Evolutionary conservation across 331 rosid genomes (phyloP), one percentile per base, ranked within the genome.

Genomic region (Quercus lobata): DNA sequence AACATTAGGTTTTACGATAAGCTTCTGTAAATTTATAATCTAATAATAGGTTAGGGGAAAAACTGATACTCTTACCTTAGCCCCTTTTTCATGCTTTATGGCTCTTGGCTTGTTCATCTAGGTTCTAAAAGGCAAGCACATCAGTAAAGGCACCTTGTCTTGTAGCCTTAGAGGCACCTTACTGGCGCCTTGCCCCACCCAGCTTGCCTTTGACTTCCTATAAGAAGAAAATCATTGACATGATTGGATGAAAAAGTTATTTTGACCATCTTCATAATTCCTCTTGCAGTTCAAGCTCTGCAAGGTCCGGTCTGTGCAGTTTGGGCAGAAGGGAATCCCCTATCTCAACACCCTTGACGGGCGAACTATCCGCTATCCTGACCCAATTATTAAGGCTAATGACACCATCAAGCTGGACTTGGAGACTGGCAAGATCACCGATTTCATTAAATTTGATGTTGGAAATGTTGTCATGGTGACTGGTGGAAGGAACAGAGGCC

Each of bases 381-480:
- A 89, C 81, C 92, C 88, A 0, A 79, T 86, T 1, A 86, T 86
- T 72, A 89, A 75, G 83, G 92, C 90, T 46, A 84, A 86, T 56
- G 89, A 89, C 75, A 84, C 90, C 61, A 76, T 86, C 71, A 89
- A 84, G 88, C 69, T 83, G 56, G 91, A 88, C 71, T 44, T 81
- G 15, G 87, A 83, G 77, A 5, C 71, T 19, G 80, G 83, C 87
- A 88, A 83, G 82, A 80, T 85, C 74, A 71, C 49, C 0, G 92
- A 86, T 1, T 88, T 88, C 88, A 86, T 86, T 16, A 86, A 88
- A 82, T 86, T 86, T 69, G 90, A 86, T 66, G 88, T 86, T 37
- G 92, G 92, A 1, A 88, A 88, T 19, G 82, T 88, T 71, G 87
- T 78, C 41, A 84, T 88, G 92, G 88, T 84, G 76, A 88, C 92